Base-by-base conservation (phyloP, 2,329 filamentous ascomycete species). In the Beauveria brongniartii region DNA sequence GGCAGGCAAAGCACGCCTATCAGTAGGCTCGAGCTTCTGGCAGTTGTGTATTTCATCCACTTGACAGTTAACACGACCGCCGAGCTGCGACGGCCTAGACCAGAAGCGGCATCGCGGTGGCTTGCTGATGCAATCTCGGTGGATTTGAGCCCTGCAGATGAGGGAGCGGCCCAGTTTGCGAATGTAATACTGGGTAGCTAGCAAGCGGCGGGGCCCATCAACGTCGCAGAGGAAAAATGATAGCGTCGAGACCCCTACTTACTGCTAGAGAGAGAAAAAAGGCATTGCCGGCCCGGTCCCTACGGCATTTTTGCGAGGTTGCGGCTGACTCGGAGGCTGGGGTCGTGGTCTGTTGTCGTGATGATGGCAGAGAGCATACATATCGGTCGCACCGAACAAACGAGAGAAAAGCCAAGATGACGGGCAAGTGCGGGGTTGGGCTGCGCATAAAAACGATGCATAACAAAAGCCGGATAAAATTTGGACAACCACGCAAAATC, bases 101-200 rank as follows among this genome's bases (percentile, higher is more conserved):
- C 26, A 14, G 40, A 59, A 53, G 40, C 14, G 48, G 56, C 56
- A 59, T 59, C 56, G 56, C 56, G 47, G 2, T 37, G 46, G 43
- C 26, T 47, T 28, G 30, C 55, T 47, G 26, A 37, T 28, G 43
- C 28, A 40, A 37, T 14, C 34, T 57, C 7, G 28, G 55, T n/a
- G 54, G 46, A 34, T n/a, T 18, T 12, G 24, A 55, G 53, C 24
- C 46, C 34, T 34, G 46, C 20, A 48, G 37, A 51, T 51, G 55
- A 51, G 20, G 20, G 12, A 37, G 34, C 34, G 34, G 34, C 34
- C 34, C 34, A 37, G 34, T 37, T 37, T 14, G 34, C 34, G 12
- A 37, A 16, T 37, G 34, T 37, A 37, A 14, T 37, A 16, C 34
- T 16, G 30, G 30, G 30, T 30, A 7, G 10, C 22, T 22, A 37